Conservation (phyloP, 345 rosid species). For the Microthlaspi erraticum region DNA sequence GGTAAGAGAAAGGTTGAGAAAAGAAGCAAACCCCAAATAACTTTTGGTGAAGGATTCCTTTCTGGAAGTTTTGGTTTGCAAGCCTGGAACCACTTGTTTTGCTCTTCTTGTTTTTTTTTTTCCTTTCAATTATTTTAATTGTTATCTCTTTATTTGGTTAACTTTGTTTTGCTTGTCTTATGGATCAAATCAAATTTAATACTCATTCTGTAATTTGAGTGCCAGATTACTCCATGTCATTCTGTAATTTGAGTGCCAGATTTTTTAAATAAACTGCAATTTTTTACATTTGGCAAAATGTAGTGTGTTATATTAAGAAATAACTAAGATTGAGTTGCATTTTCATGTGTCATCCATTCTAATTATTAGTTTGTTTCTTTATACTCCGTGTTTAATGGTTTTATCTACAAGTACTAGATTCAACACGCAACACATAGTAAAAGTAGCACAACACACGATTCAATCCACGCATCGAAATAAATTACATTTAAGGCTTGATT, state of each 20-base stretch:
- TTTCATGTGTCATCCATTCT: slow-evolving; percentile 16
- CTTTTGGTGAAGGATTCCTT: slow-evolving; percentile 53
- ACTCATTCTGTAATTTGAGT: slow-evolving; percentile 6
- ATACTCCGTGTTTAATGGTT: slow-evolving; percentile 2
- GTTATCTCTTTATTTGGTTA: slow-evolving; percentile 19
- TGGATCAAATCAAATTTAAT: slow-evolving; percentile 20
- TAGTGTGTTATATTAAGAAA: slow-evolving; percentile 4
- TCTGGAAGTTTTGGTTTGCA: slow-evolving; percentile 52
- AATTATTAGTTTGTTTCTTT: background rate
- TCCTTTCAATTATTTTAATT: slow-evolving; percentile 13
- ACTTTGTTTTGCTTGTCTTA: slow-evolving; percentile 30
- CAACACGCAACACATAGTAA: slow-evolving; percentile 9
- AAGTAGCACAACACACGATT: background rate
- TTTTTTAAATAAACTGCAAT: background rate
- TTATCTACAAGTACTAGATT: background rate
- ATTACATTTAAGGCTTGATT: background rate
- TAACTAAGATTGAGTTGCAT: background rate
- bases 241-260: background rate
- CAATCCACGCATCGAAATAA: background rate
- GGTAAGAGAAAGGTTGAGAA: slow-evolving; percentile 43
- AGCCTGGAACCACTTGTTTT: slow-evolving; percentile 52
- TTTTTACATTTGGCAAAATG: slow-evolving; percentile 24
- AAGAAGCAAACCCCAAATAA: slow-evolving; percentile 49
- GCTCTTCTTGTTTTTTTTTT: slow-evolving; percentile 31
- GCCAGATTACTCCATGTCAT: background rate